Percentiles rank a stretch among this genome's conserved stretches.
Conservation (phyloP, 352 stramenopile genomes). For the Phytophthora chlamydospora region DNA sequence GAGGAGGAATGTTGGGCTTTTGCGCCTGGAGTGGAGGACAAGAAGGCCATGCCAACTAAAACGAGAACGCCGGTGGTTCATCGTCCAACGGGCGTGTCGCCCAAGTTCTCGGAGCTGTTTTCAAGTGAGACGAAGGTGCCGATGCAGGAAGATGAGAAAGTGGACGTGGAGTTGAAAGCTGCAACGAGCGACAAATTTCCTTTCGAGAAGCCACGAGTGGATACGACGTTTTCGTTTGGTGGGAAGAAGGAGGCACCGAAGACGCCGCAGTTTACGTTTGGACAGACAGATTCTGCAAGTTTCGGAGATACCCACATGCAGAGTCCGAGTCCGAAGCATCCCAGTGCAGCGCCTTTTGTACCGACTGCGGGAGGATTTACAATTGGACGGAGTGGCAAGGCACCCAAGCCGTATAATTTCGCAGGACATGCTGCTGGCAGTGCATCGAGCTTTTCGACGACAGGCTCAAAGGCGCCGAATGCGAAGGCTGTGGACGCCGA, state of each 20-base stretch:
- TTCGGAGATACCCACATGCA: conserved; percentile 25
- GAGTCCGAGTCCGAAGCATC: conserved; percentile 16
- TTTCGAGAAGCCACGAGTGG: conserved; percentile 9
- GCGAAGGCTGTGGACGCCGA: neutral
- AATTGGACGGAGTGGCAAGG: conserved; percentile 20
- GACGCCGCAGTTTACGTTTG: conserved; percentile 36
- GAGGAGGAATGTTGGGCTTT: conserved; percentile 18
- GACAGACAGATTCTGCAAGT: neutral
- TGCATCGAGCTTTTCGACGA: conserved; percentile 2
- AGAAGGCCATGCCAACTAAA: conserved; percentile 9
- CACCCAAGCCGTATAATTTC: conserved; percentile 31
- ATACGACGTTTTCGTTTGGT: conserved; percentile 15
- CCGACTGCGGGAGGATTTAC: conserved; percentile 23
- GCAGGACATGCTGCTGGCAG: neutral
- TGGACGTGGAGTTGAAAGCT: neutral
- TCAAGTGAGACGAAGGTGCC: conserved; percentile 1
- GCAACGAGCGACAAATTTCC: neutral
- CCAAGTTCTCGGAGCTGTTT: conserved; percentile 17
- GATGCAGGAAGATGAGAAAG: conserved; percentile 1
- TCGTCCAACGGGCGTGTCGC: conserved; percentile 15
- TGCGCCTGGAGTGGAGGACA: conserved; percentile 17
- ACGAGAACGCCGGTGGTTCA: neutral
- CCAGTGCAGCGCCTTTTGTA: conserved; percentile 3
- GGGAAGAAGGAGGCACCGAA: conserved; percentile 7
- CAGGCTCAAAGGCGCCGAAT: neutral